Conservation (phyloP, 805 yeast species). For the Yamadazyma ubonensis region DNA sequence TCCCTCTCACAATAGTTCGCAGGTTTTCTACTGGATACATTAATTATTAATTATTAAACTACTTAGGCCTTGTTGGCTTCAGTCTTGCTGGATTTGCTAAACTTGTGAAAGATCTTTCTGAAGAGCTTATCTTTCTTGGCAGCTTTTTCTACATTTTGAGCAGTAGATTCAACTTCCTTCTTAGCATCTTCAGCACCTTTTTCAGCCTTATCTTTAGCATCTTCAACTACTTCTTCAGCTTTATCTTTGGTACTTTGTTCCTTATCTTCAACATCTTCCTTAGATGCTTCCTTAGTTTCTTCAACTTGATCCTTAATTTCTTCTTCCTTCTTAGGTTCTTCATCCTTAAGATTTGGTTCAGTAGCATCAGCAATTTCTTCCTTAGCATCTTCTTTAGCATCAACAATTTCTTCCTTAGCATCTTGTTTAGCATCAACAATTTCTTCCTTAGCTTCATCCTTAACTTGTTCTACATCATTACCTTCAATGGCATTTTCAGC, state of each 20-base stretch:
- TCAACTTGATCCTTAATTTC: conserved; percentile 4
- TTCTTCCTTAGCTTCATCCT: conserved; percentile 7
- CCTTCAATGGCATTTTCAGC: conserved; percentile 9
- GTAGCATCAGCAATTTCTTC: conserved; percentile 8
- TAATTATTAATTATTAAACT: conserved; percentile 3
- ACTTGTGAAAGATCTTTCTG: conserved; percentile 35
- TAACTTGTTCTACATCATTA: conserved; percentile 10
- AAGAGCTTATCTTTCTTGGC: conserved; percentile 39
- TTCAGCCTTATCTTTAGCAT: conserved; percentile 5
- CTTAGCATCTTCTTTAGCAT: conserved; percentile 12
- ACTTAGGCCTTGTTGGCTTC: conserved; percentile 7
- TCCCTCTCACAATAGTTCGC: no score
- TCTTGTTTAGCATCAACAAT: not conserved
- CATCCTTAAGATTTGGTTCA: conserved; percentile 10
- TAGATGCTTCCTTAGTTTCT: conserved; percentile 15
- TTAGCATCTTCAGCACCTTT: conserved; percentile 26
- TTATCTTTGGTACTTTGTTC: conserved; percentile 4
- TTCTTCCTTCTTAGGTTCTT: not conserved
- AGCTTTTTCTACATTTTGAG: conserved; percentile 25
- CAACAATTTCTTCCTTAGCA: conserved; percentile 5
- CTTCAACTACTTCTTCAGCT: conserved; percentile 9
- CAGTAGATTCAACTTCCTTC: conserved; percentile 27
- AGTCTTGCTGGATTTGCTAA: conserved; percentile 28
- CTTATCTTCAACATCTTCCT: conserved; percentile 10
- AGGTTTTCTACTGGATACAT: not conserved